Base-by-base conservation (phyloP, 805 yeast genomes). In the Scheffersomyces ergatensis region DNA sequence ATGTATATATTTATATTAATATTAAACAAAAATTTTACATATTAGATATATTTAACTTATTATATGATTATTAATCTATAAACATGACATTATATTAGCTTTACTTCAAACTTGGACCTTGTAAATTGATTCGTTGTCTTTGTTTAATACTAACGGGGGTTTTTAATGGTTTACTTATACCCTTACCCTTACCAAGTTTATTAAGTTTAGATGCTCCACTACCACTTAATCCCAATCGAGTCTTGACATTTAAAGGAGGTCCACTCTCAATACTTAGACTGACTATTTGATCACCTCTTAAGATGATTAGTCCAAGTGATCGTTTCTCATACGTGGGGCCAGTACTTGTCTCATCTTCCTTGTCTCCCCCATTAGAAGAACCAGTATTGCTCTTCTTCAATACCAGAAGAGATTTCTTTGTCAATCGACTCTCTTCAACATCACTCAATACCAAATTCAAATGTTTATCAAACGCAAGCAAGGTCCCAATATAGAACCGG, bases 271-370 rank as follows among this genome's bases (percentile, higher is more conserved):
- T 79, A 21, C 77, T 74, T 16, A 85, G 67, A 40, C 89, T 78
- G 11, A 90, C 79, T 20, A 93, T 80, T 49, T 84, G 86, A 49
- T 89, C 97, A 2, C 99, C 99, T 51, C 98, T 75, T 34, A 92
- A 66, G 27, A 92, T 84, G 2, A 87, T 76, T 38, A 93, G 72
- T 0, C 98, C 98, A 18, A 93, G 64, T 4, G 80, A 67, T 42
- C 98, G 71, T 53, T 82, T 87, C 46, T 85, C 90, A 12, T 44
- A 43, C 3, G 16, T 33, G 4, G 40, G 37, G 12, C 39, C 26
- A 12, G 13, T 24, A 8, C 5, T 16, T 21, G 14, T 16, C 15
- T 19, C 21, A 21, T 21, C 9, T 21, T 7, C 9, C 24, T 21
- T 21, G 6, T 6, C 9, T 7, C 9, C 24, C 9, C 9, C 9